Base-by-base conservation (phyloP, 495 filamentous ascomycete genomes). In the Jackrogersella multiformis region DNA sequence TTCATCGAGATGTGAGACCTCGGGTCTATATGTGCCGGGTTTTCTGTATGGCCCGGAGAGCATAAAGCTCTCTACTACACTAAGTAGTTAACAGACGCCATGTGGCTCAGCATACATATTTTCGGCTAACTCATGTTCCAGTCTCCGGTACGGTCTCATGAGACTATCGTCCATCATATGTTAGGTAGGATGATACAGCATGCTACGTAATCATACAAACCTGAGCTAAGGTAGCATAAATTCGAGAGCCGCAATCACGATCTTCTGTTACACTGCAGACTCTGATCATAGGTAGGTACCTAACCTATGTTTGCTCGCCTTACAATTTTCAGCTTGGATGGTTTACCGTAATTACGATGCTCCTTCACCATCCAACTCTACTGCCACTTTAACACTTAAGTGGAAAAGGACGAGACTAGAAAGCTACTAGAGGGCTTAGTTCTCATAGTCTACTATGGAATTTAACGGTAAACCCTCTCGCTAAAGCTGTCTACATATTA, bases 211-310 rank as follows among this genome's bases (percentile, higher is more conserved):
- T 16, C 12, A 18, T 21, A 2, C 26, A 34, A 10, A 35, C 18
- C 42, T 61, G 8, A 16, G 8, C 18, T 23, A 28, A 36, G 7
- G 53, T 64, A 35, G 18, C 46, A 65, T 18, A 53, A 36, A 5
- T n/a, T 18, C 9, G 28, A 28, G 54, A 65, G 54, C 62, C 62
- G 36, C 62, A 58, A 65, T 36, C 44, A 36, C 35, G 9, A 34
- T 45, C 28, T 30, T 45, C 30, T 58, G 56, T 61, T 61, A 59
- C 56, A 66, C 49, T 23, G 34, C 38, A 34, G 38, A 49, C 56
- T 48, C 45, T n/a, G 45, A 49, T 32, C 26, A 28, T 49, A 44
- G 8, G 28, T 4, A 4, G 4, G 8, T 21, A 26, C 45, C 35
- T 30, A 44, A 10, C 51, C 28, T 56, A 41, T 30, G 44, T 44